Evolutionary conservation across 2,329 filamentous ascomycete species (phyloP).

Genomic region (Aspergillus tubingensis): DNA sequence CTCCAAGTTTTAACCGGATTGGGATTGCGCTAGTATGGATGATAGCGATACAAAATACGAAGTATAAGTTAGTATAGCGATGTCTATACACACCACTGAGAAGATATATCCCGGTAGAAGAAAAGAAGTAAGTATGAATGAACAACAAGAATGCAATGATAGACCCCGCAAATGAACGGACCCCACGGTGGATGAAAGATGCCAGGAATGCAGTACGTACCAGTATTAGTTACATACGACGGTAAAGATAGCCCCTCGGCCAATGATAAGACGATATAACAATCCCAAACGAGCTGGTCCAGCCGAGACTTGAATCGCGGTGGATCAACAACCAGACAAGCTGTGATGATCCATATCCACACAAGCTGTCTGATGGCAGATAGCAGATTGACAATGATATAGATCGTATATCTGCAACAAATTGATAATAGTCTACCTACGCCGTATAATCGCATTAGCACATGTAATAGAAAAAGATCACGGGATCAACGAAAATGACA

Average conservation of each 20-base stretch:
- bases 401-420: not conserved
- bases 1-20: not conserved
- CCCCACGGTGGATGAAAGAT: not conserved
- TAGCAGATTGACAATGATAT: not conserved
- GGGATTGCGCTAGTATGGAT: too few species aligned
- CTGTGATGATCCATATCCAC: not conserved
- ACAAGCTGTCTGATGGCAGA: not conserved
- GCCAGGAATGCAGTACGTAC: not conserved
- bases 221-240: not conserved
- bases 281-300: slow-evolving; percentile 6
- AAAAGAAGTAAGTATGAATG: too few species aligned
- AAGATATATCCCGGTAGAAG: too few species aligned
- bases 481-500: not conserved
- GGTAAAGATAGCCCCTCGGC: not conserved
- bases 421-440: not conserved
- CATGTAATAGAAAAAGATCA: too few species aligned
- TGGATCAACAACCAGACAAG: not conserved
- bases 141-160: not conserved
- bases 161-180: not conserved
- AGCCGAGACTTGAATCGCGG: not conserved
- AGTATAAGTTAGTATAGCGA: too few species aligned
- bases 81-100: too few species aligned
- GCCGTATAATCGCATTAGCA: too few species aligned
- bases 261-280: not conserved
- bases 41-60: too few species aligned